These are phyloP conservation scores for Saccharomycopsis selenospora DNA, from an alignment of 805 yeast species.

Conservation along the genomic window DNA sequence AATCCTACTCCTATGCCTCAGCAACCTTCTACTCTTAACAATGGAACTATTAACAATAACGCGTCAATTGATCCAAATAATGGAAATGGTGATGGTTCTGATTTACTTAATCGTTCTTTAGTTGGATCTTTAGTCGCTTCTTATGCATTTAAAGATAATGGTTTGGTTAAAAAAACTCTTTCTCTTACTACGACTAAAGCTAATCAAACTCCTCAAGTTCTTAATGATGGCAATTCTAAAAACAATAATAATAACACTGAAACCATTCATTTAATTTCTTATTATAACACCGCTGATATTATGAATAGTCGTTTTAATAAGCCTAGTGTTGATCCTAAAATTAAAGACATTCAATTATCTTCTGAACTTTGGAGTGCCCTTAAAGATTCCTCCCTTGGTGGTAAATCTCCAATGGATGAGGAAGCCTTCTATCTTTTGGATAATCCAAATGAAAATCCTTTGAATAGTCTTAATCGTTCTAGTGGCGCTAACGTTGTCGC, in stretches of 20 bases:
- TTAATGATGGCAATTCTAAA: slow-evolving; percentile 10
- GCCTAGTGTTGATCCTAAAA: slow-evolving; percentile 47
- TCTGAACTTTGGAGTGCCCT: slow-evolving; percentile 47
- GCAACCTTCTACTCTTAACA: slow-evolving; percentile 3
- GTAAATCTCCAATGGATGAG: slow-evolving; percentile 41
- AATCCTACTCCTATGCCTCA: neutral
- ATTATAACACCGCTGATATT: slow-evolving; percentile 73
- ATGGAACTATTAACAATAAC: slow-evolving; percentile 22
- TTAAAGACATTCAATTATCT: slow-evolving; percentile 44
- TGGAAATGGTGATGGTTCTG: neutral
- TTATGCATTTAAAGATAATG: slow-evolving; percentile 60
- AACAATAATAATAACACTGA: slow-evolving; percentile 26
- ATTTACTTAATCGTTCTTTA: slow-evolving; percentile 32
- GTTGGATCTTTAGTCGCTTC: slow-evolving; percentile 54
- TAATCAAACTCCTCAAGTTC: neutral
- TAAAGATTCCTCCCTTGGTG: slow-evolving; percentile 53
- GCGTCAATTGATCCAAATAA: neutral
- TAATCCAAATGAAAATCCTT: slow-evolving; percentile 24
- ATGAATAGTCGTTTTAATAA: slow-evolving; percentile 44
- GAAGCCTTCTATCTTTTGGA: slow-evolving; percentile 45
- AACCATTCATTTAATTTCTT: slow-evolving; percentile 69
- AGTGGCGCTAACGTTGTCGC: slow-evolving; percentile 19
- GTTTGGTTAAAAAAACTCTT: slow-evolving; percentile 77
- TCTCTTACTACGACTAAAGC: slow-evolving; percentile 46
- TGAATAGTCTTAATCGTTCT: slow-evolving; percentile 16